phyloP scores from a whole-genome alignment of 176 grass and related monocot genomes.

The Chrysopogon serrulatus region DNA sequence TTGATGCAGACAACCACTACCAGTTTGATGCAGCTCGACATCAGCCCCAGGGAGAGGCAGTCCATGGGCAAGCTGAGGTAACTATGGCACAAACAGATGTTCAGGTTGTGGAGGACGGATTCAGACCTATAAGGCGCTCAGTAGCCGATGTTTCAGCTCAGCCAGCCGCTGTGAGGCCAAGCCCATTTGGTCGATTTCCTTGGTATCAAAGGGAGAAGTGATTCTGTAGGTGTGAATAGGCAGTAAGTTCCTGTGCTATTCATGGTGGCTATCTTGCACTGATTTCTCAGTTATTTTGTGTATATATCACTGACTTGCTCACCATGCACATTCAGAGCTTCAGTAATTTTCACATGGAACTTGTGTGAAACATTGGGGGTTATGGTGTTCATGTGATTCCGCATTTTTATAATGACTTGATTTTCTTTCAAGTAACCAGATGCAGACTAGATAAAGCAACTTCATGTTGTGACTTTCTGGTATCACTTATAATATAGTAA shows the following conservation, averaged over 20 bases:
- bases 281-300: constrained; percentile 5
- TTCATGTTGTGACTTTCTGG: neutral
- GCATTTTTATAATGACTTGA: neutral
- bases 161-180: neutral
- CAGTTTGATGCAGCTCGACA: neutral
- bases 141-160: neutral
- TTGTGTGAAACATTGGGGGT: neutral
- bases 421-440: neutral
- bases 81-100: neutral
- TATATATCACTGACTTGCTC: neutral
- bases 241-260: neutral
- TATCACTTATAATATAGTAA: neutral
- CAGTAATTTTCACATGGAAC: neutral
- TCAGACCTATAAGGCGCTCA: neutral
- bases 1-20: neutral
- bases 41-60: neutral
- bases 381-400: neutral
- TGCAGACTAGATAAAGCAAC: neutral
- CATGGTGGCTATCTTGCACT: neutral
- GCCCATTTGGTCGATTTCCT: neutral
- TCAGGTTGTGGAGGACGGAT: neutral
- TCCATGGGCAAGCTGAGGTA: neutral
- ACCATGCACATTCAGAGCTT: neutral
- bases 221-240: neutral
- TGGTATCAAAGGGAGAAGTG: constrained; percentile 9